Evolutionary conservation across 2,329 filamentous ascomycete species (phyloP), one percentile per base, ranked within the genome.

Genomic region (Arthroderma uncinatum): DNA sequence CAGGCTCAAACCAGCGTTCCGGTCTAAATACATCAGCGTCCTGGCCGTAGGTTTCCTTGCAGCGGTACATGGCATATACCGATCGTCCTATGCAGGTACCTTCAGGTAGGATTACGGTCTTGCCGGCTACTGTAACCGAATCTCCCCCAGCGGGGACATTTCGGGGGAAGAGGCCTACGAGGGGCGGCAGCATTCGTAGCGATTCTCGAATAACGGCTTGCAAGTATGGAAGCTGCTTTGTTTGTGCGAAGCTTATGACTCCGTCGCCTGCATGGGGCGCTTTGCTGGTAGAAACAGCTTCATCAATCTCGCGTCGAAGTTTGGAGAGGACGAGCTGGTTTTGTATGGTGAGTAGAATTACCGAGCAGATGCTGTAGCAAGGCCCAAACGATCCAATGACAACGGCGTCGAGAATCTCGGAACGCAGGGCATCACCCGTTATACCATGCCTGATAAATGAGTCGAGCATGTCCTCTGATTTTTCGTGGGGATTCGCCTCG

Each of bases 61-160:
- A 42, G 33, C 69, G 68, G 56, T 75, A 71, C 16, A 77, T 64
- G 2, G 69, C 71, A 59, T 74, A 74, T 1, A 73, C 66, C 53
- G 71, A 74, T 56, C 71, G 70, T 34, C 73, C 76, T 5, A 81
- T 69, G 42, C 74, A 68, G 1, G 74, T 76, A 23, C 77, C 77
- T 42, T 67, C 72, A 0, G 78, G 77, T 16, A 79, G 70, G 61
- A 67, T 73, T 40, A 71, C 63, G n/a, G 67, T 70, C 44, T 68
- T 67, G n/a, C 39, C 16, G 16, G 39, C 39, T 1, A 42, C 39
- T 19, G 39, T 42, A 21, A 75, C 65, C 5, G 68, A 64, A 52
- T 72, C 70, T 50, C 73, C 74, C 14, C 69, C 69, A 1, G 66
- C 63, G 5, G 74, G 73, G 12, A 73, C 68, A 1, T 68, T 58